A percentile compares a stretch with the other conserved stretches of the same genome.
These are phyloP conservation scores for Cyclostephanos invisitatus DNA, from an alignment of 108 stramenopile genomes.

Conservation along the genomic window DNA sequence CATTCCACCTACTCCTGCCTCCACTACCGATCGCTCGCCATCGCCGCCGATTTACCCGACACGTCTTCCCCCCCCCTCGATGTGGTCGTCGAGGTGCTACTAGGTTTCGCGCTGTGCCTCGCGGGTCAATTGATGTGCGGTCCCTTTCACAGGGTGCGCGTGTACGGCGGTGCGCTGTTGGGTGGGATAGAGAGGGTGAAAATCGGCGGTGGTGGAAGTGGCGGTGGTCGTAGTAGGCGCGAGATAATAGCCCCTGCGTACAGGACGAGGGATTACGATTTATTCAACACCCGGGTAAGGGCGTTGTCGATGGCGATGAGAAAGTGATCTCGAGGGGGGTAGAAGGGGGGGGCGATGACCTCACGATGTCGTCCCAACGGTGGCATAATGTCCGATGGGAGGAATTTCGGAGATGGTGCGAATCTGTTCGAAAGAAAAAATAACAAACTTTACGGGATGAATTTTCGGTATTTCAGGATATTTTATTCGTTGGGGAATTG, in stretches of 20 bases:
- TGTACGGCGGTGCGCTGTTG: slow-evolving; percentile 2
- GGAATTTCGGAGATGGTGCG: too few relatives aligned
- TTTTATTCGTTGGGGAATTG: too few relatives aligned
- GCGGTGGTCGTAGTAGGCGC: neutral
- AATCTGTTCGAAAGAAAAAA: neutral
- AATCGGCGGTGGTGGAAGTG: neutral
- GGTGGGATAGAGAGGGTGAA: slow-evolving; percentile 14
- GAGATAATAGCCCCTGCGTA: slow-evolving; percentile 49
- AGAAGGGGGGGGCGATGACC: too few relatives aligned
- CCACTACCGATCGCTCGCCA: slow-evolving; percentile 51
- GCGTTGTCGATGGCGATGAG: slow-evolving; percentile 18
- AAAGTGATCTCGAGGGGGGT: neutral
- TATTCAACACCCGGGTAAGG: slow-evolving; percentile 32
- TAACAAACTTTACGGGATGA: neutral
- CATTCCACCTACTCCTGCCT: slow-evolving; percentile 55
- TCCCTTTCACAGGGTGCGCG: slow-evolving; percentile 40
- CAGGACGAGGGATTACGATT: slow-evolving; percentile 52
- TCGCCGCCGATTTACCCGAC: slow-evolving; percentile 47
- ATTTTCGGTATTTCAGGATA: neutral
- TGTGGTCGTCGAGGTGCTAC: slow-evolving; percentile 47
- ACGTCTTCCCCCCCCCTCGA: slow-evolving; percentile 49
- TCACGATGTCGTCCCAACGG: too few relatives aligned
- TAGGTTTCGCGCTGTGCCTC: slow-evolving; percentile 45
- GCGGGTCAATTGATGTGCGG: slow-evolving; percentile 50
- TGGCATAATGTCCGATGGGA: too few relatives aligned